Evolutionary conservation across 2,329 filamentous ascomycete genomes (phyloP), one percentile per base, ranked within the genome.

Genomic region (Pseudohalonectria lignicola): DNA sequence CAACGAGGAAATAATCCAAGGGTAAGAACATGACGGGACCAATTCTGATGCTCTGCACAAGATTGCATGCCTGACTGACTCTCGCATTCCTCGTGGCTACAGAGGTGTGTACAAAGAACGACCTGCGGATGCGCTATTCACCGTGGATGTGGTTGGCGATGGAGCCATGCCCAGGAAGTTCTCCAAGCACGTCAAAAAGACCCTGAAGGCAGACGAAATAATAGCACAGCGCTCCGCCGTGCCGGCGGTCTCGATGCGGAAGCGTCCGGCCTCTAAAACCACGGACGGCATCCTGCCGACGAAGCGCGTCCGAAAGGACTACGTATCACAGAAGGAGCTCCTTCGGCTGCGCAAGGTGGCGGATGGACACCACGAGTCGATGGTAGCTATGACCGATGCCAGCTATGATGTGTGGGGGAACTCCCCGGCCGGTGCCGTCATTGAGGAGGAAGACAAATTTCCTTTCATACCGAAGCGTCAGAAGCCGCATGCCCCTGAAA

Each of bases 151-250:
- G 2, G 67, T 69, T 35, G 86, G 88, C 43, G 81, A 87, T 50
- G 62, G 69, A 35, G 64, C 72, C 37, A 75, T 87, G 43, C 67
- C 75, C 40, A 71, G 70, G 51, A 82, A 79, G 53, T 62, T 73
- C 44, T 69, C 77, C 50, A 69, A 76, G 44, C 45, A 44, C 34
- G 37, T 38, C 37, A 76, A 79, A 55, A 95, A 94, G 64, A 71
- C 74, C 5, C 74, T 98, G 48, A 94, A 86, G 61, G 79, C 81
- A 45, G 90, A 98, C 55, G 85, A 96, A 55, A 96, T 98, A 46
- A 79, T 98, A 49, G 79, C 82, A 21, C 72, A 80, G 52, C 80
- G 92, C 44, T 95, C 88, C 26, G 79, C 79, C 11, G 73, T 96
- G 8, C 82, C 86, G 4, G 80, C 84, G 11, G 74, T 98, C 6